Evolutionary conservation across 2,329 filamentous ascomycete genomes (phyloP).

Genomic region (Nannizziopsis barbatae): DNA sequence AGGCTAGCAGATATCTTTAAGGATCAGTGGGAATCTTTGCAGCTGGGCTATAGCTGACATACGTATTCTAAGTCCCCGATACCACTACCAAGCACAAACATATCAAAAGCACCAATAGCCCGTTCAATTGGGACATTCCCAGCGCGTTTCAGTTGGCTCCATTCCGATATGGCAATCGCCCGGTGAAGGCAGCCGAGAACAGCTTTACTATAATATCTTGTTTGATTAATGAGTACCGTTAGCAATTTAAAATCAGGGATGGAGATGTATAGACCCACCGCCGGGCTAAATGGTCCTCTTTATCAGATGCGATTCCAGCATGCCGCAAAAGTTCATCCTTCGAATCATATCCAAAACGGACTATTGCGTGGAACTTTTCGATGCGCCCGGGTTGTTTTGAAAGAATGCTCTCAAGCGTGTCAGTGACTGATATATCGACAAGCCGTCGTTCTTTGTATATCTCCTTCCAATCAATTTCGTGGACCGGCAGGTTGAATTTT

Average conservation of each 20-base stretch:
- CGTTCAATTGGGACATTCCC: constrained; percentile 55
- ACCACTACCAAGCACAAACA: constrained; percentile 69
- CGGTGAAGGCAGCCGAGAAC: constrained; percentile 72
- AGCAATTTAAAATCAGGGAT: constrained; percentile 14
- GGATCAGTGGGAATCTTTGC: not conserved
- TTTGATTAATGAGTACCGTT: constrained; percentile 7
- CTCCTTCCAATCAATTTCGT: constrained; percentile 60
- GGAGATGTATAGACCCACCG: constrained; percentile 8
- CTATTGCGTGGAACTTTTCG: constrained; percentile 58
- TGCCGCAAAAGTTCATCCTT: constrained; percentile 72
- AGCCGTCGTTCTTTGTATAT: constrained; percentile 50
- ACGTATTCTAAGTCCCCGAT: constrained; percentile 65
- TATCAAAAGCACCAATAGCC: constrained; percentile 71
- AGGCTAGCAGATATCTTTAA: constrained; percentile 52
- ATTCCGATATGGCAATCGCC: constrained; percentile 64
- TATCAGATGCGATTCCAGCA: constrained; percentile 46
- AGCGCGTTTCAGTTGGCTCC: constrained; percentile 48
- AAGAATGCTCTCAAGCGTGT: constrained; percentile 57
- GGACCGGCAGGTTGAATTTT: constrained; percentile 45
- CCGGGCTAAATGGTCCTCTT: constrained; percentile 63
- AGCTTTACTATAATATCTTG: constrained; percentile 62
- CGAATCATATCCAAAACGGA: constrained; percentile 67
- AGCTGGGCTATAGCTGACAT: constrained; percentile 19
- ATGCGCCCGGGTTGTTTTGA: constrained; percentile 58
- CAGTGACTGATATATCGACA: constrained; percentile 43